Evolutionary conservation across 441 rosid species (phyloP), one percentile per base, ranked within the genome.

Genomic region (Rhodomyrtus psidioides): DNA sequence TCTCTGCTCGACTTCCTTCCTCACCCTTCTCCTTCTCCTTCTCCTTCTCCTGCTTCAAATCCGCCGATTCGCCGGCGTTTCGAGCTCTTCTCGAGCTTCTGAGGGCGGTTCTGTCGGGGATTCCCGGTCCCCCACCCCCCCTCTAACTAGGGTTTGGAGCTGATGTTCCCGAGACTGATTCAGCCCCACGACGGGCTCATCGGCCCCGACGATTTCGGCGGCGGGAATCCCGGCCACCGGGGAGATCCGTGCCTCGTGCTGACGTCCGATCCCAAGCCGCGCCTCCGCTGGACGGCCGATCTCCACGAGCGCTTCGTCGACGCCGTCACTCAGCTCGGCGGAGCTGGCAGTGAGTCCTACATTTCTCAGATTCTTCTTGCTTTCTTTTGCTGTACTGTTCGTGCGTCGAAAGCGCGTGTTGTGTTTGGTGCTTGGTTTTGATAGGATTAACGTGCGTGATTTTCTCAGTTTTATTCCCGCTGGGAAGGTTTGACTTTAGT

Each of bases 291-390:
- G 96, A 93, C 95, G 16, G 85, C 93, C 5, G 96, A 93, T 90
- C 95, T 94, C 85, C 96, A 94, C 84, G 95, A 93, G 46, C 95
- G 96, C 27, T 94, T 94, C 62, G 93, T 94, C 14, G 96, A 94
- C 70, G 96, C 96, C 82, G 96, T 94, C 87, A 84, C 95, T 53
- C 94, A 93, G 88, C 96, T 94, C 87, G 96, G 95, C n/a, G 95
- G 96, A 83, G 92, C 96, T 83, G 90, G 91, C 53, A 93, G 96
- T 94, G 83, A 79, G 91, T 85, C 44, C 86, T 84, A 27, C 34
- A 17, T 65, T 53, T 54, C 9, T 44, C 42, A 3, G 49, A 9
- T 26, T 14, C 28, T 16, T 15, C 17, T 34, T 44, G 34, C n/a
- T 21, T 55, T 57, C 53, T 34, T 16, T 83, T 49, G 7, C 75